Percentiles rank a stretch among this genome's conserved stretches.
Conservation (phyloP, 306 rosid species). For the Mimosa pudica region DNA sequence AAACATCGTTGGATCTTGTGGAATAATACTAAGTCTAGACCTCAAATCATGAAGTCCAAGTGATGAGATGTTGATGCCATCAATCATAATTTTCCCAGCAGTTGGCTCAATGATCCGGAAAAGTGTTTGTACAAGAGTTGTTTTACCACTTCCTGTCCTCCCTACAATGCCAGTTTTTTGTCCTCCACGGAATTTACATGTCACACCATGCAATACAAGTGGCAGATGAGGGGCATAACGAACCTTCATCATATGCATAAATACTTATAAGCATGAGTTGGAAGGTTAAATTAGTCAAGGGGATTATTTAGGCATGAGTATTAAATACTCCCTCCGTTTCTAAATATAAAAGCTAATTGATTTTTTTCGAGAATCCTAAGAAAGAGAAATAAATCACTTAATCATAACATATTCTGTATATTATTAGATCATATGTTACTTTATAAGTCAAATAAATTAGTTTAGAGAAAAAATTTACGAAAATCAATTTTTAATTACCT, state of each 20-base stretch:
- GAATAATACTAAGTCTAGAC: slow-evolving; percentile 81
- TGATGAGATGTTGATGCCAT: slow-evolving; percentile 56
- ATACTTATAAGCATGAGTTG: neutral
- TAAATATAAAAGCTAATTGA: no score
- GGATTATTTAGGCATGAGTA: no score
- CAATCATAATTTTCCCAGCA: slow-evolving; percentile 63
- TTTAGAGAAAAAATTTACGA: no score
- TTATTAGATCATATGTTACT: no score
- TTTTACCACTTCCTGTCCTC: slow-evolving; percentile 88
- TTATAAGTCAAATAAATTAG: no score
- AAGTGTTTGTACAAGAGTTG: slow-evolving; percentile 82
- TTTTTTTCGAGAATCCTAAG: no score
- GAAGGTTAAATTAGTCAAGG: neutral
- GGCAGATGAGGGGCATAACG: slow-evolving; percentile 90
- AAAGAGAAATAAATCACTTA: no score
- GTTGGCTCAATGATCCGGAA: slow-evolving; percentile 74
- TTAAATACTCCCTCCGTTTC: no score
- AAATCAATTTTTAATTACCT: no score
- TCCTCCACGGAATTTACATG: slow-evolving; percentile 75
- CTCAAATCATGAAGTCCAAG: slow-evolving; percentile 87
- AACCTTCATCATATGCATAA: slow-evolving; percentile 49
- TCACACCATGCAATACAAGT: slow-evolving; percentile 77
- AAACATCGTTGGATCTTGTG: slow-evolving; percentile 97
- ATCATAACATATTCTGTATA: no score
- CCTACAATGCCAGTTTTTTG: slow-evolving; percentile 87